These are phyloP conservation scores for Pythium vanterpoolii DNA, from an alignment of 352 stramenopile genomes.

Conservation along the genomic window DNA sequence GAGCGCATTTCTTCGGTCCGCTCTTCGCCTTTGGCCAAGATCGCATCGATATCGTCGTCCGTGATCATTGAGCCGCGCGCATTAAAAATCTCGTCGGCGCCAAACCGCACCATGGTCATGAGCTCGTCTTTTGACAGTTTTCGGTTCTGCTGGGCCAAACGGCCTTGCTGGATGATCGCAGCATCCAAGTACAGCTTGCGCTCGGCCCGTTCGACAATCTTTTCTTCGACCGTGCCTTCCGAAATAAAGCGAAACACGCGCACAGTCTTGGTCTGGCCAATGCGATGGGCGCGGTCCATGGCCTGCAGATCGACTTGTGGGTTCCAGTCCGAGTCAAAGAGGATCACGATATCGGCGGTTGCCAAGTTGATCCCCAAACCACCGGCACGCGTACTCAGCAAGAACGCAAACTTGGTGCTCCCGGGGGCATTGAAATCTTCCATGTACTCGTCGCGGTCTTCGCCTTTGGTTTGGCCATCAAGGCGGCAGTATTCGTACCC, in stretches of 20 bases:
- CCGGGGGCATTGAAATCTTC: constrained; percentile 97
- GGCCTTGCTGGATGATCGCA: constrained; percentile 98
- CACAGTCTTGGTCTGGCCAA: constrained; percentile 98
- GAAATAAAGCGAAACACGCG: constrained; percentile 99
- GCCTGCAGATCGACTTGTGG: constrained; percentile 98
- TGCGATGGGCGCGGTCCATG: constrained; percentile 97
- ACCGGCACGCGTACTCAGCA: constrained; percentile 96
- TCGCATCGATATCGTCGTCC: constrained; percentile 92
- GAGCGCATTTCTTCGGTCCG: constrained; percentile 86
- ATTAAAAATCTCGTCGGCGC: constrained; percentile 89
- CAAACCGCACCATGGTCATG: constrained; percentile 95
- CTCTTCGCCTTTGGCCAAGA: constrained; percentile 89
- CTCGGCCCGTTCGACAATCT: constrained; percentile 97
- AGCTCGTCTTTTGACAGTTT: constrained; percentile 96
- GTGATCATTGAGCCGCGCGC: constrained; percentile 87
- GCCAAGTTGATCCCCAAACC: constrained; percentile 98
- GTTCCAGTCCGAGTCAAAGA: constrained; percentile 99
- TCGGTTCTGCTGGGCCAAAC: constrained; percentile 91
- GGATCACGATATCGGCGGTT: constrained; percentile 98
- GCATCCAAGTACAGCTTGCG: constrained; percentile 99
- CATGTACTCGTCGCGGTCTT: constrained; percentile 91
- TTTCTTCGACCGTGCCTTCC: constrained; percentile 98
- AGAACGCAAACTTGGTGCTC: constrained; percentile 96
- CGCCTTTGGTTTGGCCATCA: constrained; percentile 81
- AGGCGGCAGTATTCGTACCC: constrained; percentile 83